These are phyloP conservation scores for Clavispora carvajalis DNA, from an alignment of 805 yeast genomes.

Conservation along the genomic window DNA sequence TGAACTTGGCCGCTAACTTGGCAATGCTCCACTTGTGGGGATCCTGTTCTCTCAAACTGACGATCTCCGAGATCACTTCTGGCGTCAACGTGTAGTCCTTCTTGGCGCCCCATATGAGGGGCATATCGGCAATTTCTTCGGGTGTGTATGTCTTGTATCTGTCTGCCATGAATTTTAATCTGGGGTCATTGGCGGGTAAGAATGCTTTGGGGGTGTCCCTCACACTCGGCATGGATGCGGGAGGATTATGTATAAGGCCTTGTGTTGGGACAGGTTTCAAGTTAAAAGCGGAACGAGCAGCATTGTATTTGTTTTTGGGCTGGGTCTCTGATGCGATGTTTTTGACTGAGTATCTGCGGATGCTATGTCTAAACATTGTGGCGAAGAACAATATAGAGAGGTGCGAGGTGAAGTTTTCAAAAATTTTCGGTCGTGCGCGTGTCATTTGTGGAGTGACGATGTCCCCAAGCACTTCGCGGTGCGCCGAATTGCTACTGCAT, in stretches of 20 bases:
- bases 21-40: constrained; percentile 62
- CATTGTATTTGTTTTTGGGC: constrained; percentile 55
- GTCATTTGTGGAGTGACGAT: background rate
- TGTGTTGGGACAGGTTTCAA: constrained; percentile 53
- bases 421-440: constrained; percentile 14
- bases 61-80: constrained; percentile 53
- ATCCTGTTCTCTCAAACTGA: constrained; percentile 47
- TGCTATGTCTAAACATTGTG: constrained; percentile 9
- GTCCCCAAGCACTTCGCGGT: no score
- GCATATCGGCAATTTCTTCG: constrained; percentile 34
- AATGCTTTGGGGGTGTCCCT: constrained; percentile 67
- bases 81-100: constrained; percentile 54
- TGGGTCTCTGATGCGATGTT: constrained; percentile 29
- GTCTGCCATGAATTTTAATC: constrained; percentile 37
- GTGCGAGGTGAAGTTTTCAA: constrained; percentile 1
- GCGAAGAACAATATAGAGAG: background rate
- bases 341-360: constrained; percentile 14
- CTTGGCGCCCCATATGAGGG: constrained; percentile 35
- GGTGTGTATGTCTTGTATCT: constrained; percentile 23
- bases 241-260: constrained; percentile 62
- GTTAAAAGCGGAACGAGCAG: constrained; percentile 59
- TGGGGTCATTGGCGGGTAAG: constrained; percentile 56
- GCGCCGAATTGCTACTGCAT: no score
- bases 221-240: constrained; percentile 46
- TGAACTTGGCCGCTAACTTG: constrained; percentile 54